Evolutionary conservation across 75 land plant species (phyloP), one percentile per base, ranked within the genome.

Genomic region (Larix kaempferi): DNA sequence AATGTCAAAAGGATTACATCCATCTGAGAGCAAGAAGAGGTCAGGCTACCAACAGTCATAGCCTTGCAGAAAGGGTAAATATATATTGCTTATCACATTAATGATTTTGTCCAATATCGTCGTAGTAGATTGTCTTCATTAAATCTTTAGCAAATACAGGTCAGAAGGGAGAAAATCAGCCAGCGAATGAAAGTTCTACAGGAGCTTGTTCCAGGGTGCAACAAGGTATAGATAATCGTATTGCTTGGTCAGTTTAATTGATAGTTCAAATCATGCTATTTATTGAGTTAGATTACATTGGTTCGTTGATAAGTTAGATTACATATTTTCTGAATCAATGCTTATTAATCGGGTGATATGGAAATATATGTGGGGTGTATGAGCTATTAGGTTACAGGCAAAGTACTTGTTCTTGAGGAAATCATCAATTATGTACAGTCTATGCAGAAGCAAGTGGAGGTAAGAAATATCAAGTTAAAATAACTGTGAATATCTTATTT

Each of bases 371-470:
- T 39, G 41, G 41, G 4, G 5, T 39, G 41, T 39, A 4, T 4
- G 41, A 39, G 21, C 16, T 13, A 37, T 25, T 77, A 86, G 88
- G 81, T 80, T 23, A 71, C 85, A 2, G 82, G 88, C 49, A 86
- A 84, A 75, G 88, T 82, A 8, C 39, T 83, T 39, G 81, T 86
- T 77, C 85, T 86, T 23, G 88, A 86, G 64, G 85, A 86, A 56
- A 86, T 86, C 56, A 86, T 86, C 79, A 83, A 86, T 76, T 78
- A 86, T 44, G 88, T 86, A 41, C 86, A 83, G 41, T 83, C 80
- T 12, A 58, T 86, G 54, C 88, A 86, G 54, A 74, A 82, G 22
- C 88, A 86, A 77, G 86, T 86, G 19, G 88, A 86, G 88, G 88
- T 85, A 79, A 71, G 57, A 33, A 10, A 52, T 52, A 54, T 0